Conservation (phyloP, 768 basidiomycete species). For the Pulveroboletus ravenelii region DNA sequence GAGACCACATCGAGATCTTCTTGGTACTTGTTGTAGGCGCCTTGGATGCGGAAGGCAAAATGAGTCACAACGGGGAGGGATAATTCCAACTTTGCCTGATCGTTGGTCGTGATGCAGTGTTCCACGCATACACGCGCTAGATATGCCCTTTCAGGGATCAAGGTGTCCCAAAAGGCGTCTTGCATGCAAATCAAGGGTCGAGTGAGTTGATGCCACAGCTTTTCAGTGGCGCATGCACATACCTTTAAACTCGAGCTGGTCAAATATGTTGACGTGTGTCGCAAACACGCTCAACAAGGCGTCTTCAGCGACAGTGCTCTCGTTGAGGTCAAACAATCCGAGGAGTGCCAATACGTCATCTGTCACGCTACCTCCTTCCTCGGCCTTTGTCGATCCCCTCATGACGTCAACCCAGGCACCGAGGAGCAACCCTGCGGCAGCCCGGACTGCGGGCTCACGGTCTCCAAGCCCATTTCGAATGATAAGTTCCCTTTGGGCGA, state of each 20-base stretch:
- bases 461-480: conserved; percentile 83
- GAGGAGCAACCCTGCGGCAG: conserved; percentile 68
- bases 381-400: conserved; percentile 28
- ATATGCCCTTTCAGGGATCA: conserved; percentile 75
- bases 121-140: conserved; percentile 81
- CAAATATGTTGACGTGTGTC: conserved; percentile 58
- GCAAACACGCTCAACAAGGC: conserved; percentile 72
- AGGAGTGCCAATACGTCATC: conserved; percentile 47
- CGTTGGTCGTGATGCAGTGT: conserved; percentile 59
- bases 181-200: background rate
- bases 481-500: conserved; percentile 71
- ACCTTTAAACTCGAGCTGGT: conserved; percentile 69
- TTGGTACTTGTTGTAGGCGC: conserved; percentile 63
- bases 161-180: conserved; percentile 68
- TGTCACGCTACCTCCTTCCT: conserved; percentile 33
- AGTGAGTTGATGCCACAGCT: background rate
- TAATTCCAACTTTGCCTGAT: conserved; percentile 59
- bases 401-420: conserved; percentile 71
- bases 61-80: conserved; percentile 80
- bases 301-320: conserved; percentile 63
- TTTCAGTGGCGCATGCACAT: conserved; percentile 16
- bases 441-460: conserved; percentile 67
- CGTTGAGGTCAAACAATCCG: conserved; percentile 53
- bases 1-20: conserved; percentile 39
- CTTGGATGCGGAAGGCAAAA: conserved; percentile 72